Evolutionary conservation across 306 rosid species (phyloP), one percentile per base, ranked within the genome.

Genomic region (Hippophae gyantsensis): DNA sequence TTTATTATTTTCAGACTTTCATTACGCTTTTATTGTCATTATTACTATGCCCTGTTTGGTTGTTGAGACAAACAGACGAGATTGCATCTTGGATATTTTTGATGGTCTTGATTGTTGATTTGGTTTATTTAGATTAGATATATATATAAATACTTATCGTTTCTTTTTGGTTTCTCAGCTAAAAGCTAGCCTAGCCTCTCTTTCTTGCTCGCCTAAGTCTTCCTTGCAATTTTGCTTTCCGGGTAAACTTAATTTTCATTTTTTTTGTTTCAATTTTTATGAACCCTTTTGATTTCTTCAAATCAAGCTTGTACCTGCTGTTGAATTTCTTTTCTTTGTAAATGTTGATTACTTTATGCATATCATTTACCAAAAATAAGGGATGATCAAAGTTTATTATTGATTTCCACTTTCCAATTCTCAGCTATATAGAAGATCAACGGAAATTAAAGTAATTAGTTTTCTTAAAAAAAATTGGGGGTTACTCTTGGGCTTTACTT

Each of bases 1-100:
- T 43, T 62, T 18, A 56, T 56, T 62, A 51, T 57, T 43, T 50
- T 63, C 48, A 70, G 54, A 32, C 38, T 32, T 32, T 32, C 38
- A 32, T 32, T 32, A 32, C 38, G 38, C 38, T 32, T 32, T 32
- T 32, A 32, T 32, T 32, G 5, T 32, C 38, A 4, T 32, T 4
- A 32, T 32, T 32, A 32, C 2, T 4, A 32, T 58, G 52, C 6
- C 38, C 52, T 43, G 60, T 57, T 45, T 42, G 52, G 66, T 58
- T 58, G 52, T 50, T 25, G 56, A 51, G 70, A 45, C 26, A 63
- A 49, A 50, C 46, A 7, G 56, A 27, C 52, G 53, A 56, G 59
- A 43, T 18, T 32, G 46, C 25, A 38, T 57, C 8, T 57, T 52
- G 44, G 65, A 50, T 58, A 11, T 49, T 13, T 43, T 52, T 51